Percentiles rank a stretch among this genome's conserved stretches.
These are phyloP conservation scores for Metschnikowia matae DNA, from an alignment of 805 yeast species.

Conservation along the genomic window DNA sequence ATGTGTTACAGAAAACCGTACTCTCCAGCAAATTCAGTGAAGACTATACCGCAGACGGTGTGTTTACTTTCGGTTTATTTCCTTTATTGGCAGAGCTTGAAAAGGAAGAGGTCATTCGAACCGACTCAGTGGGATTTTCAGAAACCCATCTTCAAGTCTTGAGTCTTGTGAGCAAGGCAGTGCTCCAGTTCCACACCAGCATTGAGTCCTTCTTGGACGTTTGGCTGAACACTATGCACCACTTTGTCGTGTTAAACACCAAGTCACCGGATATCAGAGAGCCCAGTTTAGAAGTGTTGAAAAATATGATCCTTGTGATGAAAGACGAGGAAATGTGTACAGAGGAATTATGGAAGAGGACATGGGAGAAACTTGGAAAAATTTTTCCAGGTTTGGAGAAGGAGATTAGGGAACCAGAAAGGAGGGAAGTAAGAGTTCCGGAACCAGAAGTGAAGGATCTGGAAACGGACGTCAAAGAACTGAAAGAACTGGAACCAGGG, in stretches of 20 bases:
- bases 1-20: slow-evolving; percentile 51
- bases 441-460: not conserved
- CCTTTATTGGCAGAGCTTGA: slow-evolving; percentile 67
- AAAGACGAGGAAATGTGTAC: slow-evolving; percentile 22
- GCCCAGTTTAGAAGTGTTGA: slow-evolving; percentile 34
- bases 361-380: slow-evolving; percentile 31
- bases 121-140: slow-evolving; percentile 61
- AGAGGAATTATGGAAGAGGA: slow-evolving; percentile 26
- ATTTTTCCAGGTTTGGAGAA: slow-evolving; percentile 26
- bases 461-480: not conserved
- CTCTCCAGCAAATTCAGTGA: slow-evolving; percentile 37
- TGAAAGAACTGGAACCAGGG: too few species aligned
- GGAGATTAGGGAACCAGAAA: slow-evolving; percentile 1
- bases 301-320: slow-evolving; percentile 40
- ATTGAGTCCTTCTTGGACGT: slow-evolving; percentile 23
- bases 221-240: slow-evolving; percentile 37
- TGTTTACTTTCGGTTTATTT: slow-evolving; percentile 71
- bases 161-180: slow-evolving; percentile 58
- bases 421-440: not conserved
- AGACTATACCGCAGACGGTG: slow-evolving; percentile 45
- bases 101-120: slow-evolving; percentile 54
- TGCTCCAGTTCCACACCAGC: slow-evolving; percentile 26
- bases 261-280: slow-evolving; percentile 25
- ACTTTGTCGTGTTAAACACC: slow-evolving; percentile 26
- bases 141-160: slow-evolving; percentile 67